Conservation (phyloP, 2,329 filamentous ascomycete genomes). For the Diaporthe velutina region DNA sequence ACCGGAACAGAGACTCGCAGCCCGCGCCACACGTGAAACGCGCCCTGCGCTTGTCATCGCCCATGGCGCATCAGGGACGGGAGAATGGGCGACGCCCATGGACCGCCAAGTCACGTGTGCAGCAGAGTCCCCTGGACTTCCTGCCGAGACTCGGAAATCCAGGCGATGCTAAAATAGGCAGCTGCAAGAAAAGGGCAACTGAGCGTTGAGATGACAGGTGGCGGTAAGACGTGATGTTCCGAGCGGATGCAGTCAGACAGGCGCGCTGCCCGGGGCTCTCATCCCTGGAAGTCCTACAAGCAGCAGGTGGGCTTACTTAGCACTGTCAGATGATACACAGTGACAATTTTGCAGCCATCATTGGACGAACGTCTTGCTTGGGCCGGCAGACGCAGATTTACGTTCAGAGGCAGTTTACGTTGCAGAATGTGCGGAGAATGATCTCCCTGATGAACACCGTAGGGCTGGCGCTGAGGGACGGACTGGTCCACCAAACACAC, state of each 20-base stretch:
- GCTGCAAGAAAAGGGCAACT: not conserved
- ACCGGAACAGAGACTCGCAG: too few species aligned
- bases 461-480: conserved; percentile 20
- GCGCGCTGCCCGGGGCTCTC: not conserved
- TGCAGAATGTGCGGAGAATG: conserved; percentile 10
- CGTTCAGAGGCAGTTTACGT: not conserved
- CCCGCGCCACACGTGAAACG: conserved; percentile 24
- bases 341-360: not conserved
- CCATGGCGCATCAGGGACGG: not conserved
- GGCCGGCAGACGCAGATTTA: not conserved
- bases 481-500: conserved; percentile 19
- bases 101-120: conserved; percentile 39
- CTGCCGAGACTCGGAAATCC: not conserved
- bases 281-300: not conserved
- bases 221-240: conserved; percentile 23
- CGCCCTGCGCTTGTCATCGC: conserved; percentile 35
- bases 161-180: not conserved
- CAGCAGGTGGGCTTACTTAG: not conserved
- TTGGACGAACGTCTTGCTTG: conserved; percentile 10
- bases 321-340: not conserved
- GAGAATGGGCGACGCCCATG: conserved; percentile 22
- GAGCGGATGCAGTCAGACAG: conserved; percentile 7
- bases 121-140: not conserved
- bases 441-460: conserved; percentile 18
- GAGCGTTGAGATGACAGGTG: conserved; percentile 25